Evolutionary conservation across 2,329 filamentous ascomycete genomes (phyloP).

Genomic region (Lasiodiplodia theobromae): DNA sequence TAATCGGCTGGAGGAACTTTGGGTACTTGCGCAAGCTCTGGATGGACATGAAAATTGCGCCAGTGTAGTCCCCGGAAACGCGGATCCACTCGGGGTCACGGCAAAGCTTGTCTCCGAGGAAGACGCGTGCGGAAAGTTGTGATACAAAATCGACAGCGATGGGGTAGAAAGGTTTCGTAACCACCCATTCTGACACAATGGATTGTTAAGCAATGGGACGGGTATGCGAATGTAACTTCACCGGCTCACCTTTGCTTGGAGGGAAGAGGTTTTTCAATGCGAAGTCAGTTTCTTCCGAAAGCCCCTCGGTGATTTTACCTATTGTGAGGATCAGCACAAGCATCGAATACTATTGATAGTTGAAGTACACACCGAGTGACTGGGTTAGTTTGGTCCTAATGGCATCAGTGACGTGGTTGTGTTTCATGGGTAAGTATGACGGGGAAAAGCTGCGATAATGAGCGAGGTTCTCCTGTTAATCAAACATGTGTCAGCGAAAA

Average conservation of each 20-base stretch:
- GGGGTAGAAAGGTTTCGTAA: not conserved
- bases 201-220: not conserved
- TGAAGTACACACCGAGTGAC: not conserved
- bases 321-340: not conserved
- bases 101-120: conserved; percentile 48
- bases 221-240: not conserved
- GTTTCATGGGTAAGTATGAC: too few relatives aligned
- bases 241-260: not conserved
- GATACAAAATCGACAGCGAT: not conserved
- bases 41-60: conserved; percentile 44
- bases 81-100: conserved; percentile 50
- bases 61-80: conserved; percentile 44
- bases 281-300: not conserved
- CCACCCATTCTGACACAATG: not conserved
- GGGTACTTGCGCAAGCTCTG: conserved; percentile 44
- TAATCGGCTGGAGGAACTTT: conserved; percentile 39
- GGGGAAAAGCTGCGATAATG: too few relatives aligned
- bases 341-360: not conserved
- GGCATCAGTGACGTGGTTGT: not conserved
- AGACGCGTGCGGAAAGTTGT: conserved; percentile 27
- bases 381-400: conserved; percentile 16
- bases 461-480: too few relatives aligned
- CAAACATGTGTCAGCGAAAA: too few relatives aligned
- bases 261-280: not conserved
- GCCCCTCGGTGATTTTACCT: not conserved